Evolutionary conservation across 2,329 filamentous ascomycete genomes (phyloP).

Genomic region (Xylariaceae sp.): DNA sequence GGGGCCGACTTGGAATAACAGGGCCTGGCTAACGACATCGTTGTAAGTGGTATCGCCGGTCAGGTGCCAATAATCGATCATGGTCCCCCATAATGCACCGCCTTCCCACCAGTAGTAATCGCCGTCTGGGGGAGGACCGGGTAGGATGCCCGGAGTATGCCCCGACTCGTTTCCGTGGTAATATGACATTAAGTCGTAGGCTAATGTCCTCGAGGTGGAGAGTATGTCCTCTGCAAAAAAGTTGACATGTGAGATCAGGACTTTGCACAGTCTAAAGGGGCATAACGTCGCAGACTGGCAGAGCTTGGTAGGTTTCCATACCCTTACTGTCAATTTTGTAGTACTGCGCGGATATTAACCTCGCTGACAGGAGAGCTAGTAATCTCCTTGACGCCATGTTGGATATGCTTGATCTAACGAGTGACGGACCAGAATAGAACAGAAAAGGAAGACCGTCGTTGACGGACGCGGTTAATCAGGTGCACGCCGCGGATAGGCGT

Average conservation of each 20-base stretch:
- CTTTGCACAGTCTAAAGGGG: no score
- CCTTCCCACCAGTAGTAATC: conserved; percentile 34
- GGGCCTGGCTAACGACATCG: conserved; percentile 38
- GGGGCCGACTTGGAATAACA: conserved; percentile 42
- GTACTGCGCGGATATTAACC: conserved; percentile 11
- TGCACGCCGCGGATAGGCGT: no score
- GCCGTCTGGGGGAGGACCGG: conserved; percentile 29
- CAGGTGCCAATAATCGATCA: conserved; percentile 42
- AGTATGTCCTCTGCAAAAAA: conserved; percentile 47
- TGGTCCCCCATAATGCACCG: conserved; percentile 30
- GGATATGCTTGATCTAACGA: no score
- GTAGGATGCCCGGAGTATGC: conserved; percentile 29
- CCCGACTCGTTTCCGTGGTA: conserved; percentile 31
- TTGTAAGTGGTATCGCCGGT: conserved; percentile 50
- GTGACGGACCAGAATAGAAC: no score
- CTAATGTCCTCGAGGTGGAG: conserved; percentile 28
- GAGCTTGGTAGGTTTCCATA: no score
- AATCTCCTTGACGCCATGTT: conserved; percentile 12
- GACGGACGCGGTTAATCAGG: no score
- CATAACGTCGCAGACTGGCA: no score
- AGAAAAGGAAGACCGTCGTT: no score
- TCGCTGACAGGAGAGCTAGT: conserved; percentile 9
- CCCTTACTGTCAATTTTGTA: conserved; percentile 22
- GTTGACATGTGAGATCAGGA: conserved; percentile 9
- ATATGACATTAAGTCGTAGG: conserved; percentile 29